These are phyloP conservation scores for Phytophthora megakarya DNA, from an alignment of 352 stramenopile genomes.

Conservation along the genomic window DNA sequence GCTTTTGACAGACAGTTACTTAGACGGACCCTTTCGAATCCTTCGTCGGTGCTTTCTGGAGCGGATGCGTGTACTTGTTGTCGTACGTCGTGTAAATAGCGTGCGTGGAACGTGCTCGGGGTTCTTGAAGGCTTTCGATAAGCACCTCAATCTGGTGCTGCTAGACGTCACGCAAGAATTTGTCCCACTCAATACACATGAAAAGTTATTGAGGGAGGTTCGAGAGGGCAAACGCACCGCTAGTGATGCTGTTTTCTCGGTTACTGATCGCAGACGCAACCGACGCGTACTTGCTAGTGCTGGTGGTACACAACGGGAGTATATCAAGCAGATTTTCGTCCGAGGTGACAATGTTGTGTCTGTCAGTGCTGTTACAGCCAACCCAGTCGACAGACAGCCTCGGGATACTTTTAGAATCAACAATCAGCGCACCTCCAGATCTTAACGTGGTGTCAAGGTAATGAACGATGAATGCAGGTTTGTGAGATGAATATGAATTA, in stretches of 20 bases:
- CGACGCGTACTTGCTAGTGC: conserved; percentile 38
- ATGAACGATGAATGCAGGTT: conserved; percentile 3
- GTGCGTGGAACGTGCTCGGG: conserved; percentile 90
- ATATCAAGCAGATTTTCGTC: conserved; percentile 90
- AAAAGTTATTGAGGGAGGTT: conserved; percentile 39
- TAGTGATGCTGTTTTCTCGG: conserved; percentile 50
- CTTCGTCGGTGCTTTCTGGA: conserved; percentile 84
- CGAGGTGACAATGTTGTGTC: conserved; percentile 93
- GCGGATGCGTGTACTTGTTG: conserved; percentile 76
- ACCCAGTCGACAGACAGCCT: conserved; percentile 2
- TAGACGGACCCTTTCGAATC: conserved; percentile 86
- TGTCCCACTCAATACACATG: conserved; percentile 48
- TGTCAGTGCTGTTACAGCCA: conserved; percentile 48
- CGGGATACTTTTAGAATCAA: not conserved
- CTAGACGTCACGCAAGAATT: conserved; percentile 87
- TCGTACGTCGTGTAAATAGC: conserved; percentile 91
- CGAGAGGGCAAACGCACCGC: conserved; percentile 26
- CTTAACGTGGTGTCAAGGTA: conserved; percentile 21
- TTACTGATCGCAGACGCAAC: conserved; percentile 48
- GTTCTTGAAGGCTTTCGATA: conserved; percentile 95
- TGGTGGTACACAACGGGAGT: conserved; percentile 39
- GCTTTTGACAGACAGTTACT: conserved; percentile 57
- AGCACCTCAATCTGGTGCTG: conserved; percentile 95
- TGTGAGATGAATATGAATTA: conserved; percentile 21
- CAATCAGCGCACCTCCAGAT: conserved; percentile 6